Evolutionary conservation across 2,329 filamentous ascomycete genomes (phyloP).

Genomic region (Gaeumannomyces sp.): DNA sequence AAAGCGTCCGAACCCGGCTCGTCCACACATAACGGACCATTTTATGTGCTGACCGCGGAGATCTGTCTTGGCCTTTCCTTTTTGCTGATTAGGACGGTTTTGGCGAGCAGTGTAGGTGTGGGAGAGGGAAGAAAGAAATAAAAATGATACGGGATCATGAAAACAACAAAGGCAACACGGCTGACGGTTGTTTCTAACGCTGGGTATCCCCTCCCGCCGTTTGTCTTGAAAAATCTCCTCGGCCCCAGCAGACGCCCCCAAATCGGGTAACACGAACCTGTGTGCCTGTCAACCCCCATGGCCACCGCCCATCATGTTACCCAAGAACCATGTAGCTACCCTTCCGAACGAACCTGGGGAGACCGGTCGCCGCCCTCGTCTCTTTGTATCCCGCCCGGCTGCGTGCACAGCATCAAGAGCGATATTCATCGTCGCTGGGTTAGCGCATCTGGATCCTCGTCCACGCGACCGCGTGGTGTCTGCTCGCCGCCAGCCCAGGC

Average conservation of each 20-base stretch:
- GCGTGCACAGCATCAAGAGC: background rate
- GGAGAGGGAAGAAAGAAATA: no score
- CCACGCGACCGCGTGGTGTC: background rate
- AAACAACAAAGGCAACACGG: no score
- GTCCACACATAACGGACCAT: no score
- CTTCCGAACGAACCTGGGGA: background rate
- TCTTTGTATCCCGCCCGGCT: no score
- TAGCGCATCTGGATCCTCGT: background rate
- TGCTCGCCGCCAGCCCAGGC: background rate
- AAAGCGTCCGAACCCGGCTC: no score
- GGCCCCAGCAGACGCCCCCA: background rate
- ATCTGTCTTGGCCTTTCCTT: no score
- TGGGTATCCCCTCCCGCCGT: no score
- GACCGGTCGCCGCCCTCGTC: background rate
- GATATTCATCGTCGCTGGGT: background rate
- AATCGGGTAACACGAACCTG: slow-evolving; percentile 4
- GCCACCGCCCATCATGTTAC: slow-evolving; percentile 1
- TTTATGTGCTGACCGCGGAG: no score
- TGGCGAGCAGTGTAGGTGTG: no score
- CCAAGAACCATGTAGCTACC: slow-evolving; percentile 1
- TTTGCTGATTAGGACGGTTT: no score
- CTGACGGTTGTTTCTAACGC: no score
- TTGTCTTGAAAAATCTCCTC: background rate
- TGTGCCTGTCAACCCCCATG: background rate
- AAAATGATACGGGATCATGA: no score